Evolutionary conservation across 768 basidiomycete species (phyloP).

Genomic region (Mycena polygramma): DNA sequence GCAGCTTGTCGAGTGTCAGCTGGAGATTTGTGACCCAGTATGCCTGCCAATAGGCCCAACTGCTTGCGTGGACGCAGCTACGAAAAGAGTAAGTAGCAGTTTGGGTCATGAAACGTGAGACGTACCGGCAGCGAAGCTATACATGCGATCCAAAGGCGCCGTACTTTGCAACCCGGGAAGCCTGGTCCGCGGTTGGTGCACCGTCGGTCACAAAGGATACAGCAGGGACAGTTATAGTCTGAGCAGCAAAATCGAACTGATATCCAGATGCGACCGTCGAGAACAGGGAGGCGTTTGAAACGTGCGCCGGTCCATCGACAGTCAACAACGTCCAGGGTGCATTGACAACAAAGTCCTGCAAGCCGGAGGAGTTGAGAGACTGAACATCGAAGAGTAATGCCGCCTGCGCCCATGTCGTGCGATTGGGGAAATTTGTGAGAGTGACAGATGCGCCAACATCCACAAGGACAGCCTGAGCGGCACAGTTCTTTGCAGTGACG

Average conservation of each 20-base stretch:
- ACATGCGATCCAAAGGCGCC: conserved; percentile 69
- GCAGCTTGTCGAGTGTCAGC: conserved; percentile 57
- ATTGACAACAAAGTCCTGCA: conserved; percentile 62
- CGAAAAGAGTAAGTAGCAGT: conserved; percentile 19
- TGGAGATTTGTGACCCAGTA: conserved; percentile 70
- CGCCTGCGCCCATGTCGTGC: conserved; percentile 69
- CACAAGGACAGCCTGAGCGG: conserved; percentile 65
- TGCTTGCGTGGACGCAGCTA: conserved; percentile 73
- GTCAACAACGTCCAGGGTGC: conserved; percentile 63
- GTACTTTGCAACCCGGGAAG: conserved; percentile 54
- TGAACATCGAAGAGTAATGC: conserved; percentile 71
- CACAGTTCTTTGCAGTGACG: conserved; percentile 59
- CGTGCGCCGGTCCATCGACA: conserved; percentile 55
- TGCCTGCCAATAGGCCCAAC: conserved; percentile 56
- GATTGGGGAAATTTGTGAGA: conserved; percentile 56
- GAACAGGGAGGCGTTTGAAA: conserved; percentile 50
- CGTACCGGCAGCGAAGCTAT: conserved; percentile 71
- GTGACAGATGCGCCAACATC: conserved; percentile 65
- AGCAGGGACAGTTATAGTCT: conserved; percentile 59
- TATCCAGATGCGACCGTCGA: conserved; percentile 63
- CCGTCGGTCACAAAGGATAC: conserved; percentile 62
- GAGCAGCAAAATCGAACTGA: conserved; percentile 70
- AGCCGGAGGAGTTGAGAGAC: conserved; percentile 32
- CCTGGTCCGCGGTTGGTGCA: conserved; percentile 60
- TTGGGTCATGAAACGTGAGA: conserved; percentile 4